Evolutionary conservation across 2,329 filamentous ascomycete species (phyloP).

Genomic region (Penicillium sp.): DNA sequence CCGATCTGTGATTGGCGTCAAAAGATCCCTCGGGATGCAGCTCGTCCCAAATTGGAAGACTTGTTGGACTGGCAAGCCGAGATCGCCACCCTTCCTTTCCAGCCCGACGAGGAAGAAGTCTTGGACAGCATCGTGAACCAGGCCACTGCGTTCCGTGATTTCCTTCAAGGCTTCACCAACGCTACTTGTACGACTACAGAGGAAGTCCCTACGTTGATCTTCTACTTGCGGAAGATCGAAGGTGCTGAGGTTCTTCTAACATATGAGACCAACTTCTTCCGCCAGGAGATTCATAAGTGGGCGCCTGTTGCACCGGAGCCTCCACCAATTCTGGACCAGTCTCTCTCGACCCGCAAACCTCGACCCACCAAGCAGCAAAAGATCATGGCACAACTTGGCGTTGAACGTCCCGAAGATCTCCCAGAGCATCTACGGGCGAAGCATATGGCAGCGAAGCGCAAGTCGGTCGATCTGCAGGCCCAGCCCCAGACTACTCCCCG

Average conservation of each 20-base stretch:
- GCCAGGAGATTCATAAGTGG: conserved; percentile 93
- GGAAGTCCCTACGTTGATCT: conserved; percentile 85
- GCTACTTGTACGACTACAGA: conserved; percentile 77
- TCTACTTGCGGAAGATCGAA: conserved; percentile 95
- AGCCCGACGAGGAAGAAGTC: conserved; percentile 89
- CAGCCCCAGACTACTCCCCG: conserved; percentile 20
- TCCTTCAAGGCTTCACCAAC: conserved; percentile 77
- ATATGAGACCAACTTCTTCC: conserved; percentile 96
- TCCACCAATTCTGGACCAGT: conserved; percentile 82
- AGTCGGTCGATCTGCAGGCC: conserved; percentile 56
- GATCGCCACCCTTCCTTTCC: conserved; percentile 78
- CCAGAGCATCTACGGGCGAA: conserved; percentile 81
- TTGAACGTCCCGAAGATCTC: conserved; percentile 86
- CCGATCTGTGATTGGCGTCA: conserved; percentile 97
- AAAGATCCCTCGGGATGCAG: conserved; percentile 93
- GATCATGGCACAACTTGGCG: conserved; percentile 82
- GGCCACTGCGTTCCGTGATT: conserved; percentile 79
- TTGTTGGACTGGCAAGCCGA: conserved; percentile 81
- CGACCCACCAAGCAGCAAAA: conserved; percentile 96
- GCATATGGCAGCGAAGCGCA: conserved; percentile 69
- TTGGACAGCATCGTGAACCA: conserved; percentile 83
- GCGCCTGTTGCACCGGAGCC: conserved; percentile 82
- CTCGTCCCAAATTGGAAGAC: conserved; percentile 91
- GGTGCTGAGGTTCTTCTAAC: conserved; percentile 90
- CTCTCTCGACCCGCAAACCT: conserved; percentile 89